Evolutionary conservation across 2,329 filamentous ascomycete species (phyloP), one percentile per base, ranked within the genome.

Genomic region (Daldinia sp.): DNA sequence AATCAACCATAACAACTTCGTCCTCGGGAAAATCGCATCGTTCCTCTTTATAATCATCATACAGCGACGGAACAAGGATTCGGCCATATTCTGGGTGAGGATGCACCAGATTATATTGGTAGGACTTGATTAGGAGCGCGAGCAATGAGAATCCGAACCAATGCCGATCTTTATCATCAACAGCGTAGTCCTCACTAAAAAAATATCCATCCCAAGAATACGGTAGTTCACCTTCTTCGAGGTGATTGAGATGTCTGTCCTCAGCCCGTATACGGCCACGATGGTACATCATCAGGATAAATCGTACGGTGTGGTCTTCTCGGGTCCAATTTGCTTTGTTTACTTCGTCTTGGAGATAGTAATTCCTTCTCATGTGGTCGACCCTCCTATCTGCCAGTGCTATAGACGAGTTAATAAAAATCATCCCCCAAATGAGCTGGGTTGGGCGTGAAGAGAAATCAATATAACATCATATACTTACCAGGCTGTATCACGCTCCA

Each of bases 101-200:
- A 13, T 47, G 7, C 2, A 1, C 1, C 7, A 2, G 3, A 7
- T 61, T 55, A 21, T 15, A 43, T 23, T 63, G 62, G 51, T 48
- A 65, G 17, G 55, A 54, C 15, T 9, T 23, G 0, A 30, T 32
- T 2, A 68, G 53, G 1, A 67, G 15, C 29, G 10, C 37, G 0
- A 67, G 53, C 9, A 67, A 21, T 6, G 52, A 47, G 53, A 37
- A 67, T 2, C 62, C 65, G 41, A 67, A 67, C 57, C 57, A 66
- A n/a, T 66, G 11, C 5, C 25, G n/a, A 23, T 66, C 64, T 1
- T 29, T 7, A 10, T 49, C 27, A 10, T 64, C 64, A 5, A 9
- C 3, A 9, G 1, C 2, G 8, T 3, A 34, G 0, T 2, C 4
- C 1, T 21, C 1, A n/a, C 10, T 35, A 5, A 54, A 63, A 2